Percentiles rank a stretch among this genome's conserved stretches.
phyloP scores from a whole-genome alignment of 2,329 filamentous ascomycete genomes.

The Fusarium buxicola region DNA sequence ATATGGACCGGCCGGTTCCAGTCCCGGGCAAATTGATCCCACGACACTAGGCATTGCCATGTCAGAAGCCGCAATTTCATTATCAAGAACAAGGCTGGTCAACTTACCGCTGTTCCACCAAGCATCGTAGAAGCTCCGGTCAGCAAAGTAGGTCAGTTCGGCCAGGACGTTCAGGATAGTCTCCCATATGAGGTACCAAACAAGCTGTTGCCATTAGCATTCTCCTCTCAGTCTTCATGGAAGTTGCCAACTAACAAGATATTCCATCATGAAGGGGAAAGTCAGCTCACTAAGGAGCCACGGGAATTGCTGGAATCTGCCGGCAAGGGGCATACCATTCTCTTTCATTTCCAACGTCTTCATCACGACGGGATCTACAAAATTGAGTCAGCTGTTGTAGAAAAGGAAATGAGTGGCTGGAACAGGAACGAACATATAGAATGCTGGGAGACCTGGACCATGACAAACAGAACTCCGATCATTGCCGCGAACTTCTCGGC shows the following conservation, averaged over 20 bases:
- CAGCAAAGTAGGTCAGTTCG: slow-evolving; percentile 81
- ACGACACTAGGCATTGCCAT: slow-evolving; percentile 58
- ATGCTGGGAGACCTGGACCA: slow-evolving; percentile 82
- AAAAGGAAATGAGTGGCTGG: neutral
- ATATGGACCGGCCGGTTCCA: slow-evolving; percentile 84
- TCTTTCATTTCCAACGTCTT: slow-evolving; percentile 76
- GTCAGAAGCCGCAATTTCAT: slow-evolving; percentile 4
- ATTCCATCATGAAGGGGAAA: slow-evolving; percentile 84
- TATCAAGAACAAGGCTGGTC: no score
- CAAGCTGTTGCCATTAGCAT: slow-evolving; percentile 56
- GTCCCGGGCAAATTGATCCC: slow-evolving; percentile 82
- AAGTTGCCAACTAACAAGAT: slow-evolving; percentile 60
- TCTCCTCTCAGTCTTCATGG: neutral
- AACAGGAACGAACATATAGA: slow-evolving; percentile 67
- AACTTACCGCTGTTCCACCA: slow-evolving; percentile 70
- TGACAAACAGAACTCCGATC: slow-evolving; percentile 79
- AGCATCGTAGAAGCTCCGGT: slow-evolving; percentile 76
- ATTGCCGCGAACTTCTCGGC: slow-evolving; percentile 77
- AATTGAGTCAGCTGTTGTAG: slow-evolving; percentile 10
- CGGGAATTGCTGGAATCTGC: slow-evolving; percentile 75
- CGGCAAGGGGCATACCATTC: slow-evolving; percentile 67
- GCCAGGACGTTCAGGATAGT: slow-evolving; percentile 79
- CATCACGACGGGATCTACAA: slow-evolving; percentile 74
- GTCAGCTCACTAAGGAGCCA: slow-evolving; percentile 81
- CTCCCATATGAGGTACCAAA: slow-evolving; percentile 87